Evolutionary conservation across 2,329 filamentous ascomycete species (phyloP), one percentile per base, ranked within the genome.

Genomic region (Aspergillus bombycis): DNA sequence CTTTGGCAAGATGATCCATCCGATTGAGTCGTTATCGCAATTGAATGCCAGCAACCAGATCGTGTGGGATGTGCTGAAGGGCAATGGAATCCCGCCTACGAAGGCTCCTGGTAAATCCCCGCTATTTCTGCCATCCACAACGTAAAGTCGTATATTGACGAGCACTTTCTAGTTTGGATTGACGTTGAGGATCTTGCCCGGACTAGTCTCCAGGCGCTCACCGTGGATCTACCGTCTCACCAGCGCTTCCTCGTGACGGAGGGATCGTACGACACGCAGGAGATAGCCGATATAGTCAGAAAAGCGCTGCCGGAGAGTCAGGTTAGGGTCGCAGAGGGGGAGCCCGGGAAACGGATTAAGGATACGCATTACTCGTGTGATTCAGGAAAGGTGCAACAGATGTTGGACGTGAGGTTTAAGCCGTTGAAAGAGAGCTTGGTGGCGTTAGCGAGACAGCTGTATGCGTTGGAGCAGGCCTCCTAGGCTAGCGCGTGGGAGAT

Each of bases 381-480:
- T 83, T 64, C 84, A 16, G 85, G 76, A 1, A 83, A 81, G 55
- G 79, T 73, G 36, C 78, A 75, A 9, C 80, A 77, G 11, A 82
- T 75, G 60, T 81, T 77, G n/a, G 84, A 75, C 2, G 83, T 71
- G 6, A 84, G 75, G 32, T 74, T 69, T 59, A 67, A 66, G 57
- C 41, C 36, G 34, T 56, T 73, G 46, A 58, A 67, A 34, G 67
- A 71, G 26, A 68, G 67, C 6, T 61, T 73, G 38, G 53, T 65
- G 21, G 67, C 67, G 7, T 54, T 73, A 45, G 66, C 71, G 16
- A 46, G 57, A 36, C 71, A 73, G 61, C 50, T 70, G 6, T 70
- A 71, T 60, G 67, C 41, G 0, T 61, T 70, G 67, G 65, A 67
- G n/a, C 50, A 60, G 21, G 38, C 45, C 12, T 26, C 45, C 28